These are phyloP conservation scores for Blepharisma stoltei DNA, from an alignment of 73 alveolate species.

Conservation along the genomic window DNA sequence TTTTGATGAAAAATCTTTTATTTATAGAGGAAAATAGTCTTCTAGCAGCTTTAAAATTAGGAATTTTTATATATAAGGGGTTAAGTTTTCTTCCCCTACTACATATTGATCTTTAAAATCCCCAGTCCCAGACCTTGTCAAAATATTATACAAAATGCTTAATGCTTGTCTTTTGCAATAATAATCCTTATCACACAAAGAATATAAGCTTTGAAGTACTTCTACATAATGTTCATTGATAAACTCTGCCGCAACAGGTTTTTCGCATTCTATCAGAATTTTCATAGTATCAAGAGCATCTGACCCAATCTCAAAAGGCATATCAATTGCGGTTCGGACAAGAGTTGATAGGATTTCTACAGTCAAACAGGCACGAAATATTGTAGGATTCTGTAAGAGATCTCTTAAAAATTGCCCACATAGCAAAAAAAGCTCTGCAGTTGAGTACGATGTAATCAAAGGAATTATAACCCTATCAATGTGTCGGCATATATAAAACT, in stretches of 20 bases:
- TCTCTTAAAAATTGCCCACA: slow-evolving; percentile 22
- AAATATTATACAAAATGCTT: not conserved
- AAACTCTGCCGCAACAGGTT: not conserved
- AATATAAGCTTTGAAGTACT: not conserved
- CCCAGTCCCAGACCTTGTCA: not conserved
- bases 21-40: too few relatives aligned
- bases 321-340: not conserved
- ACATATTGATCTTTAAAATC: not conserved
- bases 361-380: not conserved
- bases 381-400: not conserved
- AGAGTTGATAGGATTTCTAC: not conserved
- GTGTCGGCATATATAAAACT: not conserved
- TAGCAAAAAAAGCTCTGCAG: not conserved
- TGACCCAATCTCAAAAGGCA: not conserved
- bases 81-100: not conserved
- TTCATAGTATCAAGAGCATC: not conserved
- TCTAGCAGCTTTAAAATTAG: too few relatives aligned
- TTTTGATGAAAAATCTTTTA: too few relatives aligned
- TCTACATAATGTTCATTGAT: not conserved
- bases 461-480: not conserved
- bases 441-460: not conserved
- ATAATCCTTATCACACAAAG: not conserved
- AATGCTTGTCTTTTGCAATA: not conserved
- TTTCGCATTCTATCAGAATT: not conserved
- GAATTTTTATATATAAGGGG: too few relatives aligned